These are phyloP conservation scores for Isochrysis galbana DNA, from an alignment of 78 protist species.

Conservation along the genomic window DNA sequence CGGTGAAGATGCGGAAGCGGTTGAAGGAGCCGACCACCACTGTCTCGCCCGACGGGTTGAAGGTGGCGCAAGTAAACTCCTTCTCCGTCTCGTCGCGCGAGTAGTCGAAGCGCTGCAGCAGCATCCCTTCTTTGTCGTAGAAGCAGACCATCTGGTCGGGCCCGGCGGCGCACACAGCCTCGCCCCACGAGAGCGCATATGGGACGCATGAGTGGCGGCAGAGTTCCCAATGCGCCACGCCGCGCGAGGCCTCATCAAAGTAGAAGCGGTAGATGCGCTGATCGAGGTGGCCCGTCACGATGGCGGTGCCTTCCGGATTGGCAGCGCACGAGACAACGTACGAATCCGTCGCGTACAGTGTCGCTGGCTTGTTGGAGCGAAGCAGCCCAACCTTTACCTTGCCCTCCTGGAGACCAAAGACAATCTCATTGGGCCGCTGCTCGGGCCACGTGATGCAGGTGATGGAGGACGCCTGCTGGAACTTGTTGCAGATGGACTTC, in stretches of 20 bases:
- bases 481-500: constrained; percentile 85
- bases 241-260: constrained; percentile 25
- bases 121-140: constrained; percentile 49
- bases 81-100: constrained; percentile 30
- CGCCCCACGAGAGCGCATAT: constrained; percentile 73
- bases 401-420: constrained; percentile 60
- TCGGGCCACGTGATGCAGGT: constrained; percentile 78
- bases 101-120: constrained; percentile 64
- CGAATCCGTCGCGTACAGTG: constrained; percentile 61
- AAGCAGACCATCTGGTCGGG: constrained; percentile 50
- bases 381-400: constrained; percentile 38
- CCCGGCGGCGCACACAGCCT: constrained; percentile 64
- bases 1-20: constrained; percentile 66
- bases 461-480: constrained; percentile 58
- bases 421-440: constrained; percentile 52
- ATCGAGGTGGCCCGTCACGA: constrained; percentile 52
- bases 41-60: constrained; percentile 72
- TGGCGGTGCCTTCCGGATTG: constrained; percentile 49
- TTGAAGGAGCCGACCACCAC: constrained; percentile 66
- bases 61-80: constrained; percentile 52
- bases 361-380: constrained; percentile 57
- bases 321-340: constrained; percentile 41
- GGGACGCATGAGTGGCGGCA: constrained; percentile 56
- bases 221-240: constrained; percentile 27
- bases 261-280: constrained; percentile 39